Evolutionary conservation across 805 yeast genomes (phyloP), one percentile per base, ranked within the genome.

Genomic region (Starmerella bombicola): DNA sequence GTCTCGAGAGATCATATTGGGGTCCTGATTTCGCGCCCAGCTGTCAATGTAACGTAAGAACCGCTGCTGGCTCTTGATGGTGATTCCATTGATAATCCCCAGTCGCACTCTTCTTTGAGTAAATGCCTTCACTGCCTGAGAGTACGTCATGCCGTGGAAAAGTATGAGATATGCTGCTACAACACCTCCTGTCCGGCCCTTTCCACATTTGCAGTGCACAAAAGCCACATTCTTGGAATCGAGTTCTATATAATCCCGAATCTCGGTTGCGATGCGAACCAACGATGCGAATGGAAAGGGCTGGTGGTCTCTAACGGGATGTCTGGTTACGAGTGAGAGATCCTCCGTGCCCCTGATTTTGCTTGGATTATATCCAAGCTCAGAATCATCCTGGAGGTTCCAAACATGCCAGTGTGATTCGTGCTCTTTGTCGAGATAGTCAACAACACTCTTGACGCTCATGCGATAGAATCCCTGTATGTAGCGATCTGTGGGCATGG

Each of bases 121-220:
- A 55, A 79, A 85, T 6, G 65, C 42, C 0, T 57, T 58, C 31
- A 71, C 64, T 1, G 85, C 81, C 16, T 63, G 66, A 2, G 61
- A 58, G 12, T 68, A 62, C 0, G 66, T 45, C 40, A 65, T 40
- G 2, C 60, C 60, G 25, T 57, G 56, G 37, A 59, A 55, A 38
- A 65, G 66, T 72, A 85, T 77, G 46, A 86, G 57, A 53, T 74
- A 80, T 0, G 85, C 82, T 45, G 81, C 73, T 5, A 72, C 71
- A 1, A 83, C 60, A 1, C 85, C 69, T 0, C 97, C 96, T 0
- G 94, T 78, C 21, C 97, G 64, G 0, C 97, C 97, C 59, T 84
- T 85, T 0, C 97, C 97, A 48, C 82, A 81, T 53, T 80, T 76
- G 56, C 97, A 88, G 56, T 88, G 96, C 6, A 88, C 58, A 0